Percentiles rank a stretch among this genome's conserved stretches.
These are phyloP conservation scores for Ochromonas danica DNA, from an alignment of 108 stramenopile species.

Conservation along the genomic window DNA sequence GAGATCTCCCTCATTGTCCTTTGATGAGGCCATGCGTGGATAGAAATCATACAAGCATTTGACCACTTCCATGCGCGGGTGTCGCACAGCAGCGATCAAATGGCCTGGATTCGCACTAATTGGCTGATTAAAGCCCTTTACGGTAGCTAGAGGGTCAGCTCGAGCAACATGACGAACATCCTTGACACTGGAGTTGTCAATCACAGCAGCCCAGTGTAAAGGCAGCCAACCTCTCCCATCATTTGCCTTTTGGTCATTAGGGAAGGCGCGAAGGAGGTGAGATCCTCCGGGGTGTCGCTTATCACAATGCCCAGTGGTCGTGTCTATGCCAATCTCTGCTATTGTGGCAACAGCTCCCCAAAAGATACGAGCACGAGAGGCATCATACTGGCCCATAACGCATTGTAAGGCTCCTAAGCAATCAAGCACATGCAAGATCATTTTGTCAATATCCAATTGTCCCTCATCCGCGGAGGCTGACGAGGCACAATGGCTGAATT, in stretches of 20 bases:
- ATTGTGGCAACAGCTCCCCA: slow-evolving; percentile 20
- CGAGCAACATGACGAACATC: not conserved
- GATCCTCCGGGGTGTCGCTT: not conserved
- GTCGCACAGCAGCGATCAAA: slow-evolving; percentile 24
- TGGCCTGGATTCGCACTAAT: slow-evolving; percentile 12
- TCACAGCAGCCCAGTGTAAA: slow-evolving; percentile 18
- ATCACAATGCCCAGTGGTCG: not conserved
- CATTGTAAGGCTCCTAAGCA: slow-evolving; percentile 9
- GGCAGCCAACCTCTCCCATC: slow-evolving; percentile 11
- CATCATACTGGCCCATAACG: not conserved
- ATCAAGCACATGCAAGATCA: slow-evolving; percentile 11
- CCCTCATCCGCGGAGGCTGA: not conserved
- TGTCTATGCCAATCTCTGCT: slow-evolving; percentile 6
- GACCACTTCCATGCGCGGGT: slow-evolving; percentile 5
- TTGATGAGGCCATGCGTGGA: slow-evolving; percentile 1
- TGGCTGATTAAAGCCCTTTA: slow-evolving; percentile 1
- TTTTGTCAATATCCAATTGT: slow-evolving; percentile 10
- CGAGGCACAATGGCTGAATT: not conserved
- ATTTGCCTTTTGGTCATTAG: not conserved
- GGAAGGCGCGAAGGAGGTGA: slow-evolving; percentile 4
- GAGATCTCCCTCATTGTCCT: slow-evolving; percentile 10
- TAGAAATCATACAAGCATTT: slow-evolving; percentile 2
- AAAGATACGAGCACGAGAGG: not conserved
- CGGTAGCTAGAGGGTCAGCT: slow-evolving; percentile 1
- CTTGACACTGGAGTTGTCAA: not conserved